Base-by-base conservation (phyloP, 768 basidiomycete species). In the Saitozyma podzolica region DNA sequence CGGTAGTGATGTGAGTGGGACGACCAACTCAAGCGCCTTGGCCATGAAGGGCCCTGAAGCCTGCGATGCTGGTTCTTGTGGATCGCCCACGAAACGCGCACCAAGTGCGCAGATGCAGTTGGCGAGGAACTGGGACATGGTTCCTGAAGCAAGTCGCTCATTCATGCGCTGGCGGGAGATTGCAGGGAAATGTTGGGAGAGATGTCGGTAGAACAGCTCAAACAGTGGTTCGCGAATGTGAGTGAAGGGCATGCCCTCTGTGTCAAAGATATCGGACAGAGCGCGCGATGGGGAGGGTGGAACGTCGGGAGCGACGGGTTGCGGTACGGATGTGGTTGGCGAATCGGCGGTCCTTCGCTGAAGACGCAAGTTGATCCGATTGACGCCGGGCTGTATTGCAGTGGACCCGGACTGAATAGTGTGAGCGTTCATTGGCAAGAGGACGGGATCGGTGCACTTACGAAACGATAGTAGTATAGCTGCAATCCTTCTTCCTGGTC, bases 381-480 rank as follows among this genome's bases (percentile, higher is more conserved):
- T 74, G 52, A 79, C 74, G 20, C 78, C 78, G 6, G 78, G 78
- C 53, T 77, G 74, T 11, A 79, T 76, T 6, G 78, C 75, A 14
- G 74, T 74, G 10, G 72, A 70, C 9, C 76, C 74, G 41, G 76
- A 75, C 74, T 75, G 42, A 14, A 41, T 17, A 61, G 50, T 11
- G n/a, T 20, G 11, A 54, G 10, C 11, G 49, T 29, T 8, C 17
- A 11, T 17, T 47, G 8, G 10, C 2, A 1, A 13, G 6, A 1
- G 29, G 39, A 14, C 43, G 11, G 10, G 2, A 2, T 19, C 11
- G 19, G 19, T 3, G 1, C 54, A 72, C 77, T 61, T 58, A 78
- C 77, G 37, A 77, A 74, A 14, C 78, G 72, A 57, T 76, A 79
- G 54, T 79, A 79, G 56, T 64, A 76, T 49, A 79, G 42, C 58